These are phyloP conservation scores for Adenanthera pavonina DNA, from an alignment of 306 rosid species.

Conservation along the genomic window DNA sequence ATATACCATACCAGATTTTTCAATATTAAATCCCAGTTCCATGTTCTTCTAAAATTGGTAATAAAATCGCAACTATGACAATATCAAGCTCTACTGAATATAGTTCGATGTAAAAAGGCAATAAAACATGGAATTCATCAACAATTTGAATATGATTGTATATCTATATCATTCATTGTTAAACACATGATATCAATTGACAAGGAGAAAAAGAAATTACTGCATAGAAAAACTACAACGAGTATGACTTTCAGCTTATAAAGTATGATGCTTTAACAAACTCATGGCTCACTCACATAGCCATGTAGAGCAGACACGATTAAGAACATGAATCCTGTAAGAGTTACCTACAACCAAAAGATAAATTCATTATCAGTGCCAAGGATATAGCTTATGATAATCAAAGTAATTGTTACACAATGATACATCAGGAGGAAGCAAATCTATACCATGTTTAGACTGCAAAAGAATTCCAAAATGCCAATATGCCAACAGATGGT, in stretches of 20 bases:
- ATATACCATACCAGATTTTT: not conserved
- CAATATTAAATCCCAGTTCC: not conserved
- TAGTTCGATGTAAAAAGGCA: slow-evolving; percentile 27
- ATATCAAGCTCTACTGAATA: not conserved
- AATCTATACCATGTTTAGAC: slow-evolving; percentile 89
- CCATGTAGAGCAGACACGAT: slow-evolving; percentile 83
- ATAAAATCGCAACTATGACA: slow-evolving; percentile 19
- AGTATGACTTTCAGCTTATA: slow-evolving; percentile 28
- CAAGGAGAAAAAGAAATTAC: slow-evolving; percentile 5
- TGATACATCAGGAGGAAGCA: slow-evolving; percentile 32
- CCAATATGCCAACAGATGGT: slow-evolving; percentile 30
- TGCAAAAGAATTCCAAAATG: slow-evolving; percentile 48
- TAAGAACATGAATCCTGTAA: slow-evolving; percentile 83
- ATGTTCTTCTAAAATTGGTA: not conserved
- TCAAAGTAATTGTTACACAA: slow-evolving; percentile 28
- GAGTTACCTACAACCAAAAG: slow-evolving; percentile 74
- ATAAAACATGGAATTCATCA: slow-evolving; percentile 10
- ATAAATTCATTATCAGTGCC: slow-evolving; percentile 37
- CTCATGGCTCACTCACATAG: slow-evolving; percentile 68
- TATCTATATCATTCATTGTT: not conserved
- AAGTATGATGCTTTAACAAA: slow-evolving; percentile 25
- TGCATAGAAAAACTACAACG: slow-evolving; percentile 28
- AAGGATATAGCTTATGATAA: slow-evolving; percentile 26
- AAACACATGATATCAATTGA: slow-evolving; percentile 25
- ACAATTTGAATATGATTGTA: slow-evolving; percentile 14